These are phyloP conservation scores for Acanthamoeba rhysodes DNA, from an alignment of 208 protist genomes.

Conservation along the genomic window DNA sequence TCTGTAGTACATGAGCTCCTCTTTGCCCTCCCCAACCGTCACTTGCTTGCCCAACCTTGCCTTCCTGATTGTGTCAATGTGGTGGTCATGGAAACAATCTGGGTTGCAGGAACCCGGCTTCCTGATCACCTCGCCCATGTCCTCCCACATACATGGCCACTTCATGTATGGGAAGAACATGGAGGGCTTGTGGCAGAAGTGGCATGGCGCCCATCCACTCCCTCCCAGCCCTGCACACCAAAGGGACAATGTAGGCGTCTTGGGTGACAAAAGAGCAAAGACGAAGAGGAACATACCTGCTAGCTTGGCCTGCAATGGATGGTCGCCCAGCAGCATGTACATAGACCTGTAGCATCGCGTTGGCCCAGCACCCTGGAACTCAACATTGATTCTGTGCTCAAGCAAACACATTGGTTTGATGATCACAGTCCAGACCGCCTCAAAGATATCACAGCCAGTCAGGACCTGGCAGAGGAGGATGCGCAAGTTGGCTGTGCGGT, in stretches of 20 bases:
- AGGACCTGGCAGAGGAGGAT: background rate
- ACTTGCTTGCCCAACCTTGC: background rate
- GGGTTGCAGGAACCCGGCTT: background rate
- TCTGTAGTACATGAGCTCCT: background rate
- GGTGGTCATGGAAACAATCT: background rate
- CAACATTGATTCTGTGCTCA: background rate
- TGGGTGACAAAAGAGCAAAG: background rate
- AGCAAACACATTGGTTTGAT: background rate
- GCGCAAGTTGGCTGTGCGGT: background rate
- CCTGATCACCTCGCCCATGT: background rate
- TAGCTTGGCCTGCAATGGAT: background rate
- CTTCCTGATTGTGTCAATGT: background rate
- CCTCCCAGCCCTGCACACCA: background rate
- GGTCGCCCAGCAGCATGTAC: background rate
- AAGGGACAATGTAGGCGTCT: background rate
- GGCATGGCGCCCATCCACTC: background rate
- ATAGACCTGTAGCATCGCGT: background rate
- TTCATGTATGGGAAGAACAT: background rate
- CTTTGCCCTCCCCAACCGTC: background rate
- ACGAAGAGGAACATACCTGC: background rate
- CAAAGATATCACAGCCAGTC: background rate
- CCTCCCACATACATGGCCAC: background rate
- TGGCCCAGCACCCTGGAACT: background rate
- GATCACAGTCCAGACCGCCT: background rate
- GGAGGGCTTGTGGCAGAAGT: background rate